Conservation (phyloP, 768 basidiomycete genomes). For the Leccinum ochraceum region DNA sequence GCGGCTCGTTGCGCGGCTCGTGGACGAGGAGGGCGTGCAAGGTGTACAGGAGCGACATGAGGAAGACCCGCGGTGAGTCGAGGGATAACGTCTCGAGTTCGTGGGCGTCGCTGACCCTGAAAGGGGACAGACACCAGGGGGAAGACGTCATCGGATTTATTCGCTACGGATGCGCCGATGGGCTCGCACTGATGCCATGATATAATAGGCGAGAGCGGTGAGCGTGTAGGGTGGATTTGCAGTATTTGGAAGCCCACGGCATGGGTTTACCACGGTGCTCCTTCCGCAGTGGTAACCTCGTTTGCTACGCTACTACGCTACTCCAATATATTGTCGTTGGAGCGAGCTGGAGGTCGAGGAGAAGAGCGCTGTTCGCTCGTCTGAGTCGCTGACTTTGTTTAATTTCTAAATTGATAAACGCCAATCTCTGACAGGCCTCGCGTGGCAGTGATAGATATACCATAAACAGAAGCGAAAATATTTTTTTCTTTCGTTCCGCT, state of each 20-base stretch:
- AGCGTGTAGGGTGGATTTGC: conserved; percentile 24
- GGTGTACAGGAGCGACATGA: conserved; percentile 34
- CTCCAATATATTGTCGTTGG: no score
- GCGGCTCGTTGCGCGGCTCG: conserved; percentile 52
- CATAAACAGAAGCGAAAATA: conserved; percentile 22
- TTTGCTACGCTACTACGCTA: conserved; percentile 13
- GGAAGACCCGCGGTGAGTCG: conserved; percentile 51
- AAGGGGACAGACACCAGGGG: conserved; percentile 38
- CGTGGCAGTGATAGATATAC: conserved; percentile 16
- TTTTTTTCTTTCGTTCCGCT: conserved; percentile 26
- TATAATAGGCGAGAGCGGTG: conserved; percentile 13
- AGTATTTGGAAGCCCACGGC: conserved; percentile 28
- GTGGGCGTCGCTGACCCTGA: conserved; percentile 21
- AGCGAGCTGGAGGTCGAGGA: not conserved
- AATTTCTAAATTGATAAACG: conserved; percentile 9
- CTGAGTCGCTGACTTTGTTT: conserved; percentile 4
- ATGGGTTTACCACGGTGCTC: conserved; percentile 27
- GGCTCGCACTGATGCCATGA: conserved; percentile 54
- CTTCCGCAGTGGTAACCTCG: conserved; percentile 17
- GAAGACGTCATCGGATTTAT: conserved; percentile 57
- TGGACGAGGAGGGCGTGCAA: conserved; percentile 62
- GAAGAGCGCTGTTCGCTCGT: not conserved
- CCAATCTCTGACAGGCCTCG: conserved; percentile 17
- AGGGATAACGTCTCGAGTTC: not conserved
- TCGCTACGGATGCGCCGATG: conserved; percentile 55